Conservation (phyloP, 768 basidiomycete genomes). For the Mycena capillaripes region DNA sequence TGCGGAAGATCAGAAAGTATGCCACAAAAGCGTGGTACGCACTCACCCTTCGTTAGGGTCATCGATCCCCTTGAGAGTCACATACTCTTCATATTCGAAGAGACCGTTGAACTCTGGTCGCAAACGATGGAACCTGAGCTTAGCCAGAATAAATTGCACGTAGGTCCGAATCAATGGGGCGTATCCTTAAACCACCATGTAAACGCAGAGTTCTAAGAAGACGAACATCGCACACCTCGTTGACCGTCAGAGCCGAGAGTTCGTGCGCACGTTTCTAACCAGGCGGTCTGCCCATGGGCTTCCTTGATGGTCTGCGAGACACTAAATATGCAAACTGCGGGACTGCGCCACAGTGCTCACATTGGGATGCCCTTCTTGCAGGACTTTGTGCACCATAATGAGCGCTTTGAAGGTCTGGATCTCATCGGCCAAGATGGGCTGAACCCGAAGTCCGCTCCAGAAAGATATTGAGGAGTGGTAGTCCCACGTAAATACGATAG, state of each 20-base stretch:
- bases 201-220: constrained; percentile 1
- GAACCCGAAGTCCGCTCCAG: constrained; percentile 97
- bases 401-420: constrained; percentile 98
- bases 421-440: constrained; percentile 97
- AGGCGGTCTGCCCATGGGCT: constrained; percentile 95
- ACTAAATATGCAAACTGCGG: constrained; percentile 25
- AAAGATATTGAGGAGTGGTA: constrained; percentile 98
- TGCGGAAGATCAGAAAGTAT: constrained; percentile 48
- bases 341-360: constrained; percentile 58
- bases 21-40: constrained; percentile 4
- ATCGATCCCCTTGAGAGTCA: constrained; percentile 96
- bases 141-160: constrained; percentile 95
- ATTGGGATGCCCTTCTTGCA: constrained; percentile 97
- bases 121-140: constrained; percentile 94
- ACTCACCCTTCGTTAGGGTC: constrained; percentile 98
- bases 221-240: constrained; percentile 66
- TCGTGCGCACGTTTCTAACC: constrained; percentile 97
- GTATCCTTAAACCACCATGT: constrained; percentile 73
- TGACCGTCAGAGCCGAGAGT: constrained; percentile 85
- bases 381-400: constrained; percentile 96
- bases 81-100: constrained; percentile 99
- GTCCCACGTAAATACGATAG: constrained; percentile 99
- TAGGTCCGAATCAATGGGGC: constrained; percentile 94
- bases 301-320: constrained; percentile 91
- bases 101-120: constrained; percentile 98